Percentiles rank a stretch among this genome's conserved stretches.
phyloP scores from a whole-genome alignment of 2,329 filamentous ascomycete genomes.

The Stylonectria norvegica region DNA sequence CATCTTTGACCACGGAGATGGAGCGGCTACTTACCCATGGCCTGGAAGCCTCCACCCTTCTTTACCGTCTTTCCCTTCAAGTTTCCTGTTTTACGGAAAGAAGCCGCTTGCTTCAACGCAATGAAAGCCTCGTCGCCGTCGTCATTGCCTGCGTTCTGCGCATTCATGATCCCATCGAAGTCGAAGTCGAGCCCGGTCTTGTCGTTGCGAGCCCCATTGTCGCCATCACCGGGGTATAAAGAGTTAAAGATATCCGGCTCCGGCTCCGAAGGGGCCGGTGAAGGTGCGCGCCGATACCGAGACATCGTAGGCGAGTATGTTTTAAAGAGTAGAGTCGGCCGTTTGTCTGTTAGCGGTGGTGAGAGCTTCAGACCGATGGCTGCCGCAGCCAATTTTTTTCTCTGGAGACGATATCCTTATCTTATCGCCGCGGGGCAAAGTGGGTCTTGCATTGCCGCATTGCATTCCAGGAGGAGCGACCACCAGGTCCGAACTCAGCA shows the following conservation, averaged over 20 bases:
- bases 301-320: constrained; percentile 53
- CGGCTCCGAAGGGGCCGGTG: constrained; percentile 81
- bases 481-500: not conserved
- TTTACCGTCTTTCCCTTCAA: constrained; percentile 82
- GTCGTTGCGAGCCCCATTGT: constrained; percentile 39
- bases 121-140: constrained; percentile 87
- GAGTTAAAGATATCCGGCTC: constrained; percentile 86
- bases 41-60: constrained; percentile 95
- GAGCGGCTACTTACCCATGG: constrained; percentile 63
- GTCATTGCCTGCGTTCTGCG: constrained; percentile 41
- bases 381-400: constrained; percentile 29
- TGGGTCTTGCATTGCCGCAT: constrained; percentile 13
- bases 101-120: constrained; percentile 78
- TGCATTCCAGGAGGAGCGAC: constrained; percentile 8
- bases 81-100: constrained; percentile 80
- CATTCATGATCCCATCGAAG: constrained; percentile 59
- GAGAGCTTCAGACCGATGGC: constrained; percentile 10
- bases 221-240: constrained; percentile 63
- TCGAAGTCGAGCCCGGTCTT: constrained; percentile 49
- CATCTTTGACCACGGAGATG: not conserved
- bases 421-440: constrained; percentile 37
- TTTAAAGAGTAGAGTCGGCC: constrained; percentile 4
- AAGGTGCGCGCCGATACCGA: constrained; percentile 71
- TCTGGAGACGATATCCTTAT: constrained; percentile 27
- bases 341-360: constrained; percentile 6